Evolutionary conservation across 768 basidiomycete species (phyloP), one percentile per base, ranked within the genome.

Genomic region (Sistotremastrum suecicum): DNA sequence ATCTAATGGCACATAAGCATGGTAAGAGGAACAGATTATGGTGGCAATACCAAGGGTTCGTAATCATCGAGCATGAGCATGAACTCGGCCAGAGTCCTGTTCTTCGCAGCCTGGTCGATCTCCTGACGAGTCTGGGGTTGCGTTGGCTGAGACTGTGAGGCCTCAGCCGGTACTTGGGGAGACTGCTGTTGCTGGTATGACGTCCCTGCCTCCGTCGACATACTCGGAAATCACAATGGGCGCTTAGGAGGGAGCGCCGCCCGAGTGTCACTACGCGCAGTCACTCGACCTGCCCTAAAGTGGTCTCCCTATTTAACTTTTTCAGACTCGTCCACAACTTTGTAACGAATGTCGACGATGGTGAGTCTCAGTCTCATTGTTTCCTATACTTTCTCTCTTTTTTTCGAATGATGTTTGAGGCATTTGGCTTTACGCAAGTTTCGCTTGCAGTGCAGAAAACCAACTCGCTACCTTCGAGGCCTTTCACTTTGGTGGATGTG

Each of bases 31-130:
- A 20, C 37, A 39, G 4, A 32, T 32, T 5, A 38, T 39, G n/a
- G 4, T 31, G 1, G 28, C 64, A 76, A 48, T 56, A 94, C 94
- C 60, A 98, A 62, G 39, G 94, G 94, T 57, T 97, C 88, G 58
- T 95, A 97, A 41, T 94, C 91, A 55, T 98, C 94, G 33, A 98
- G 69, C 88, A 94, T 89, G 36, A 92, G 69, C 68, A 98, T 72
- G 55, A 98, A 92, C 58, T 97, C 90, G 4, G 87, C 87, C 42
- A 98, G 61, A 1, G 87, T 92, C 42, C 83, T 72, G 64, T 97
- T 92, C 57, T 89, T 89, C 54, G 85, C 69, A 0, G 85, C 86
- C 51, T 83, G 82, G 54, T 87, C 85, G 11, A 81, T 75, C 5
- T 75, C 76, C 53, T 83, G 80, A 38, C 82, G 75, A 2, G 80